These are phyloP conservation scores for Fusarium armeniacum DNA, from an alignment of 2,329 filamentous ascomycete species.

Conservation along the genomic window DNA sequence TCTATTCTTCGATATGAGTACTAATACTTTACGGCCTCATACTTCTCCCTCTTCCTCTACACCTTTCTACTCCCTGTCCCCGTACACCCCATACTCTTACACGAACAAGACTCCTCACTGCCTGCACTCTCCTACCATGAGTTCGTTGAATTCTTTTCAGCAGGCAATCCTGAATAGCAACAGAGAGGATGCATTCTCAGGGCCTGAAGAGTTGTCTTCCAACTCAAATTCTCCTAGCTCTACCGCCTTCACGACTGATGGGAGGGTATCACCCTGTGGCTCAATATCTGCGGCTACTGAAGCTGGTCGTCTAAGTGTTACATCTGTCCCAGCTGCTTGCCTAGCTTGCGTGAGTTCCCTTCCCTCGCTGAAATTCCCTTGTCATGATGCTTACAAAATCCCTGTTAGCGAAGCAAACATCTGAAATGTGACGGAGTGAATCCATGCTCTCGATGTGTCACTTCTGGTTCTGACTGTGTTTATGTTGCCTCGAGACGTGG, in stretches of 20 bases:
- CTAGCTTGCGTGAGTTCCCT: conserved; percentile 65
- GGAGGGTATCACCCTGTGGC: conserved; percentile 33
- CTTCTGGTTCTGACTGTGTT: conserved; percentile 72
- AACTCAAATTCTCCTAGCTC: conserved; percentile 49
- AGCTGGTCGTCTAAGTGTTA: conserved; percentile 51
- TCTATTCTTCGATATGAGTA: conserved; percentile 24
- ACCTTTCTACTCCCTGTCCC: conserved; percentile 27
- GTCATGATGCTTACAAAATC: conserved; percentile 20
- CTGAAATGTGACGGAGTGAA: conserved; percentile 80
- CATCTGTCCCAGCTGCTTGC: conserved; percentile 64
- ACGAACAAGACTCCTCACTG: conserved; percentile 21
- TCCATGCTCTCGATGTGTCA: conserved; percentile 77
- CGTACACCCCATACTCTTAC: conserved; percentile 40
- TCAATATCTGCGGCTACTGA: conserved; percentile 43
- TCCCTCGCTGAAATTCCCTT: background rate
- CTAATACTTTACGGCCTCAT: conserved; percentile 24
- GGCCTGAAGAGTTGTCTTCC: conserved; percentile 36
- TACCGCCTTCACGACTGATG: conserved; percentile 25
- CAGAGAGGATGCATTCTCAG: conserved; percentile 38
- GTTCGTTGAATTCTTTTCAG: conserved; percentile 22
- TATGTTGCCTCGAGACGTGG: conserved; percentile 82
- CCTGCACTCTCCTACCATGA: conserved; percentile 42
- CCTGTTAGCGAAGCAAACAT: conserved; percentile 71
- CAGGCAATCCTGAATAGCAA: conserved; percentile 4
- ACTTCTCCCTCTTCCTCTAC: conserved; percentile 26